Base-by-base conservation (phyloP, 2,329 filamentous ascomycete species). In the Fonsecaea nubica region DNA sequence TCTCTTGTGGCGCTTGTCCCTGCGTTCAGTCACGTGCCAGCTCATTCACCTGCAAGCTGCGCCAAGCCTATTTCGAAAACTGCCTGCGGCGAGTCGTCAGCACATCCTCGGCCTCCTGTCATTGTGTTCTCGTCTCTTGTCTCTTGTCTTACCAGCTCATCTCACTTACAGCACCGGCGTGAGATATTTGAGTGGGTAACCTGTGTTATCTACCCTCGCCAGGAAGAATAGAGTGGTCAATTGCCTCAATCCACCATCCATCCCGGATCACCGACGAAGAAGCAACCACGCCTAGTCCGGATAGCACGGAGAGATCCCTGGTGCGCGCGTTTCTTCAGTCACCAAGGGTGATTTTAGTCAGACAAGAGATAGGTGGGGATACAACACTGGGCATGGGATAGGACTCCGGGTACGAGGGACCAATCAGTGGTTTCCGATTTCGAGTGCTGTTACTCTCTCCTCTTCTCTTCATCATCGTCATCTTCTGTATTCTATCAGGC, bases 391-490 rank as follows among this genome's bases (percentile, higher is more conserved):
- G 53, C 53, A 55, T 55, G 25, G 53, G 53, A 36, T 36, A 56
- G 54, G 54, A 56, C 38, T 56, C 54, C 30, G 54, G 38, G 54
- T 38, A 56, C 54, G 33, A 21, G 32, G 54, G n/a, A 38, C 25
- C 32, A 30, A 33, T 38, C 54, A 56, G 54, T 56, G 36, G 54
- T 36, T 56, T 56, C 54, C 54, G 54, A 56, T n/a, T 56, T 56
- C 54, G 54, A 18, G 54, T 57, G 54, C 54, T 57, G 54, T 57
- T 30, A 57, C 54, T 57, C 54, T 56, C 54, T 40, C 40, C 54
- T 40, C 54, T 40, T 57, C 54, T 40, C 35, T 57, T 25, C 54
- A 57, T 57, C 54, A 38, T 57, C 54, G 25, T 25, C 25, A 25
- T 25, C 25, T 57, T 57, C 54, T 33, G 54, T 57, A 57, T 40